A percentile compares a stretch with the other conserved stretches of the same genome.
Conservation (phyloP, 2,329 filamentous ascomycete genomes). For the Colletotrichum neosansevieriae region DNA sequence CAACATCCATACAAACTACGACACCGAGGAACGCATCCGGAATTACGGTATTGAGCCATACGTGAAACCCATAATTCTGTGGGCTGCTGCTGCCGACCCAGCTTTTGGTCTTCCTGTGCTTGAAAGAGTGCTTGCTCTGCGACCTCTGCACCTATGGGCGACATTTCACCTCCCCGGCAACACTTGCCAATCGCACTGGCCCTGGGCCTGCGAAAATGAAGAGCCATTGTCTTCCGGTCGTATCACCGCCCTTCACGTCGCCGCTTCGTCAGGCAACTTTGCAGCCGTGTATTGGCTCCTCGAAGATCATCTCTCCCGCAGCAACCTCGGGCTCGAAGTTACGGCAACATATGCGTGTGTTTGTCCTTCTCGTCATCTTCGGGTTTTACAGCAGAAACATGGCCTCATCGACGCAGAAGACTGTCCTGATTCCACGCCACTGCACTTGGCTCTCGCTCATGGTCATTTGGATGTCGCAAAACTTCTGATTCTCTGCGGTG, state of each 20-base stretch:
- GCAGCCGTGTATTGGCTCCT: conserved; percentile 7
- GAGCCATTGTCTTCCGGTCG: conserved; percentile 3
- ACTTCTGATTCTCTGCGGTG: conserved; percentile 9
- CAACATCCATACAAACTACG: conserved; percentile 20
- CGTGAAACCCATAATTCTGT: background rate
- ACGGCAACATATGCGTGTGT: conserved; percentile 12
- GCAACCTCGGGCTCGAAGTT: conserved; percentile 9
- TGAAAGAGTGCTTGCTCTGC: conserved; percentile 5
- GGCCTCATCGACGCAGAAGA: conserved; percentile 13
- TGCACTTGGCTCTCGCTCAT: conserved; percentile 8
- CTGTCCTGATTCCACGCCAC: conserved; percentile 11
- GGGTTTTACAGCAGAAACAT: background rate
- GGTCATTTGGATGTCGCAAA: conserved; percentile 6
- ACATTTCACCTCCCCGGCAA: conserved; percentile 14
- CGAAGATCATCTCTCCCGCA: background rate
- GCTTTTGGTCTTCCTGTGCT: conserved; percentile 5
- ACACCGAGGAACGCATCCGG: background rate
- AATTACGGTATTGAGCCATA: background rate
- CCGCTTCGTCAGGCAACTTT: background rate
- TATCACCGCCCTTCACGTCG: conserved; percentile 10
- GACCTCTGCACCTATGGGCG: conserved; percentile 13
- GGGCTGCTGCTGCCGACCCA: conserved; percentile 1
- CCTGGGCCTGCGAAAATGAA: background rate
- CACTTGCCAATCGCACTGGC: conserved; percentile 16
- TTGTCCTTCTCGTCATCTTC: conserved; percentile 6